These are phyloP conservation scores for Trypanosoma vivax DNA, from an alignment of 208 protist species.

Conservation along the genomic window DNA sequence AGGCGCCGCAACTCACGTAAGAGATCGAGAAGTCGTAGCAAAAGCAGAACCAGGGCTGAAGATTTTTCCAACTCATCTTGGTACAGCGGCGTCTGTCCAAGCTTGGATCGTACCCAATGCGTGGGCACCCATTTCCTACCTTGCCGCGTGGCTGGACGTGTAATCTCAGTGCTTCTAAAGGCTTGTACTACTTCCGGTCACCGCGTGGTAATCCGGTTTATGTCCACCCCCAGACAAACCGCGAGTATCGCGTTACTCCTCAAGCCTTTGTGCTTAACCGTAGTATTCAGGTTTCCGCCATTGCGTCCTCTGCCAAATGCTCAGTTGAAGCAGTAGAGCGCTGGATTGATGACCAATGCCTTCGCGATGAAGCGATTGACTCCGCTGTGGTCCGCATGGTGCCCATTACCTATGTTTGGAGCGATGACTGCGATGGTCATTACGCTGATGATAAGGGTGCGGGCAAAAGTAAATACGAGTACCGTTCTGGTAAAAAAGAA, in stretches of 20 bases:
- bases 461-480: background rate
- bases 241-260: constrained; percentile 52
- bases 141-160: constrained; percentile 17
- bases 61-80: background rate
- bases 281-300: constrained; percentile 28
- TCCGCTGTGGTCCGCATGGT: constrained; percentile 44
- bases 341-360: constrained; percentile 67
- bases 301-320: constrained; percentile 24
- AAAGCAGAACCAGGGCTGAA: constrained; percentile 4
- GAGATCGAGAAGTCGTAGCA: constrained; percentile 5
- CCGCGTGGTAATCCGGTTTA: constrained; percentile 13
- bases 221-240: constrained; percentile 41
- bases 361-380: constrained; percentile 46
- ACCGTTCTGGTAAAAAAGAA: no score
- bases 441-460: background rate
- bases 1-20: background rate
- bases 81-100: constrained; percentile 9
- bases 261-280: constrained; percentile 65
- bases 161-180: constrained; percentile 21
- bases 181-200: constrained; percentile 24
- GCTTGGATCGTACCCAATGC: constrained; percentile 8
- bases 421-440: constrained; percentile 25
- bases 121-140: constrained; percentile 19
- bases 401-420: constrained; percentile 35
- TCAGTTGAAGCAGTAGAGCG: constrained; percentile 32